These are phyloP conservation scores for Mesotaenium endlicherianum DNA, from an alignment of 139 green algal species.

Conservation along the genomic window DNA sequence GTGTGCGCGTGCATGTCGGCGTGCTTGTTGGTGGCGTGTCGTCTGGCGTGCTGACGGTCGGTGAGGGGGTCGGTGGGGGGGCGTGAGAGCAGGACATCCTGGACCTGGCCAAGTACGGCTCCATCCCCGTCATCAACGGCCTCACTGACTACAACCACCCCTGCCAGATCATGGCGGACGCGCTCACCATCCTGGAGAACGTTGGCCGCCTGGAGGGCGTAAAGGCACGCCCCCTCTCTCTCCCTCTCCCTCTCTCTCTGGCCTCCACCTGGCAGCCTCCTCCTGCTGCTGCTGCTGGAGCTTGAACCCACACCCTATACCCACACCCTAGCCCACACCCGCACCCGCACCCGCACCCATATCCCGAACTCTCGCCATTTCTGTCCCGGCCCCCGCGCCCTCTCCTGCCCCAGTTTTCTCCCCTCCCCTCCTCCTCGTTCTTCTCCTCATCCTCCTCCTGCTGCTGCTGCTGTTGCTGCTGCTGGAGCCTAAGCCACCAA, in stretches of 20 bases:
- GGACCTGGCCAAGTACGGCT: constrained; percentile 60
- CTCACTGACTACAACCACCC: constrained; percentile 99
- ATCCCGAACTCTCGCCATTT: no score
- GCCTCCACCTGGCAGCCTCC: neutral
- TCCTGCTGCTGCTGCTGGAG: neutral
- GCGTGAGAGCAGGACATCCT: constrained; percentile 38
- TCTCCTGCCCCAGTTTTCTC: neutral
- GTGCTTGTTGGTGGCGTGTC: no score
- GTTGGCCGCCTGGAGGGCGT: constrained; percentile 76
- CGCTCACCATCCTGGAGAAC: constrained; percentile 84
- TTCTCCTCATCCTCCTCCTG: neutral
- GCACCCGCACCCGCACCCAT: no score
- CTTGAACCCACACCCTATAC: no score
- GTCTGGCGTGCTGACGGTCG: no score
- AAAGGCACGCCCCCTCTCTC: constrained; percentile 59
- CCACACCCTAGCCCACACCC: no score
- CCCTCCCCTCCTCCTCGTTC: neutral
- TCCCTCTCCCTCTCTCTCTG: neutral
- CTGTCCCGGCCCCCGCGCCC: neutral
- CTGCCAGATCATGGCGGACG: constrained; percentile 98
- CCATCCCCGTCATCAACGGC: constrained; percentile 92
- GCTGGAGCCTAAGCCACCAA: no score
- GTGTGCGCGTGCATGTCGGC: no score
- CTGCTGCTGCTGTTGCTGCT: no score
- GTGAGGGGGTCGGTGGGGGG: no score